Base-by-base conservation (phyloP, 2,329 filamentous ascomycete genomes). In the Xylariaceae sp. region DNA sequence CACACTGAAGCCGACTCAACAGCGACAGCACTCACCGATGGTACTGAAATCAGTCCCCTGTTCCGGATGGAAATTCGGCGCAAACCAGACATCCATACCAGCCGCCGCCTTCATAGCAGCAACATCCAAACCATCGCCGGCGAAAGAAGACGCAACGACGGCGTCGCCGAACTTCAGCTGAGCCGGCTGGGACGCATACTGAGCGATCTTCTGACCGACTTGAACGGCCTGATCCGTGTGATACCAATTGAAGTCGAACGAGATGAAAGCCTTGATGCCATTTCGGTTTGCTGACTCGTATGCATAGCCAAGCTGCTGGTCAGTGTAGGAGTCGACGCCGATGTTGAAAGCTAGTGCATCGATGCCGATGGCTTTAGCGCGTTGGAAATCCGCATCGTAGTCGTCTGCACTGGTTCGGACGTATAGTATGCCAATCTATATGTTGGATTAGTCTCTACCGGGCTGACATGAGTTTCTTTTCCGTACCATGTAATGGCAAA, bases 221-320 rank as follows among this genome's bases (percentile, higher is more conserved):
- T 63, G 65, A 7, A 61, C 62, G 1, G 69, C 68, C 39, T 75
- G 62, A 11, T 58, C 51, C 6, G 59, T 58, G 30, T 59, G 51
- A 63, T 69, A 76, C 71, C 73, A 73, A 65, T 77, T 77, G 60
- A 78, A 80, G 64, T 81, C 78, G 53, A 81, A 81, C 1, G 77
- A 80, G 53, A 81, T 72, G 47, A 81, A 79, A 12, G 79, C 74
- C 47, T 78, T 77, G 69, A 81, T 76, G 42, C 65, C 68, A 27
- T 71, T 70, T 7, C 65, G 66, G 10, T 70, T 68, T 3, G 76
- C 75, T 0, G 75, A 75, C n/a, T 72, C 63, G 51, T 78, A 80
- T 1, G 77, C 76, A 31, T 67, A 71, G 1, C 57, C 63, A 3
- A 80, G 70, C 58, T 79, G 75, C n/a, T 67, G 56, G 44, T 76